These are phyloP conservation scores for Dryadomyces quercivorus DNA, from an alignment of 2,329 filamentous ascomycete species.

Conservation along the genomic window DNA sequence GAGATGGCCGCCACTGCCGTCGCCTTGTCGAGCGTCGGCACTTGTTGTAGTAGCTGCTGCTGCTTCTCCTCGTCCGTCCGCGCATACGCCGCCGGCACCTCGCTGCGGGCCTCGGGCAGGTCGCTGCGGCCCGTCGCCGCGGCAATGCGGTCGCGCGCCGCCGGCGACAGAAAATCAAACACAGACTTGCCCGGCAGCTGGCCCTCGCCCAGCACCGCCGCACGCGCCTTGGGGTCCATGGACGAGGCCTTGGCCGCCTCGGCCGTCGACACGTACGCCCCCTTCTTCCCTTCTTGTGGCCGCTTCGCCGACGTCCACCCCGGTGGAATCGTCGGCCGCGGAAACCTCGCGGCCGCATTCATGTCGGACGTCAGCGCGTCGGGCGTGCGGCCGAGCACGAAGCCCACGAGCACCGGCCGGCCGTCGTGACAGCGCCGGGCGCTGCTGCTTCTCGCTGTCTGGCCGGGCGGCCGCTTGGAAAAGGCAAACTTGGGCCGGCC, in stretches of 20 bases:
- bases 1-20: constrained; percentile 57
- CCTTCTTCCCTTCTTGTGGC: not conserved
- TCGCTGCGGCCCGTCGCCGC: constrained; percentile 62
- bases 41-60: constrained; percentile 42
- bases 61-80: constrained; percentile 50
- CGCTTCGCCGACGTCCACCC: constrained; percentile 61
- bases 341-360: constrained; percentile 34
- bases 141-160: constrained; percentile 65
- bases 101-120: constrained; percentile 65
- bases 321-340: constrained; percentile 53
- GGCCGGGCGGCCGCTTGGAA: constrained; percentile 31
- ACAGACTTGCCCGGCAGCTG: constrained; percentile 83
- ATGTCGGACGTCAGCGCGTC: constrained; percentile 33
- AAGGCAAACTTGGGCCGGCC: constrained; percentile 65
- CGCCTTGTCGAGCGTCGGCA: constrained; percentile 53
- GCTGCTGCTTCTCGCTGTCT: constrained; percentile 36
- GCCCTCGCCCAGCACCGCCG: constrained; percentile 68
- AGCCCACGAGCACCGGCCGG: constrained; percentile 66
- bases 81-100: constrained; percentile 55
- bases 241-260: constrained; percentile 68
- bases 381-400: constrained; percentile 51
- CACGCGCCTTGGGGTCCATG: constrained; percentile 64
- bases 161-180: constrained; percentile 79
- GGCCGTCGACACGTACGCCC: constrained; percentile 50
- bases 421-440: constrained; percentile 72